Percentiles rank a stretch among this genome's conserved stretches.
These are phyloP conservation scores for Scenedesmus sp. DNA, from an alignment of 163 green algal genomes.

Conservation along the genomic window DNA sequence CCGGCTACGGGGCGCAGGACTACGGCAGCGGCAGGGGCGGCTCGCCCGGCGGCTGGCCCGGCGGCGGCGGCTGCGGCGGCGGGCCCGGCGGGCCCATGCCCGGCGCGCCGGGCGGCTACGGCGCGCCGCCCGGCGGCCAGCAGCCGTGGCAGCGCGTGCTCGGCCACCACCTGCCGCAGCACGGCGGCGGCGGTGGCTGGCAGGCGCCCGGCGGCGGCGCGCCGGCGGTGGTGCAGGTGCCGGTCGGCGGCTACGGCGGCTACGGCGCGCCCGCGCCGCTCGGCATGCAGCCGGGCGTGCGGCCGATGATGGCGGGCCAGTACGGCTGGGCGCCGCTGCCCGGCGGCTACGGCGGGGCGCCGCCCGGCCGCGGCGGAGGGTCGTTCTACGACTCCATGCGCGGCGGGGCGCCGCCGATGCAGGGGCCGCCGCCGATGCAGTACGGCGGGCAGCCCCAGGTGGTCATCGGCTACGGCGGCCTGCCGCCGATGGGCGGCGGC, in stretches of 20 bases:
- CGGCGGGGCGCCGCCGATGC: not conserved
- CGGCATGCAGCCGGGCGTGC: not conserved
- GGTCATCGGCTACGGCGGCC: not conserved
- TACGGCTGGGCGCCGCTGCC: not conserved
- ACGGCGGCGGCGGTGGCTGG: not conserved
- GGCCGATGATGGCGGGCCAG: constrained; percentile 26
- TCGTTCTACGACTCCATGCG: constrained; percentile 42
- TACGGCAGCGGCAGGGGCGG: not conserved
- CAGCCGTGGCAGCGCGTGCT: constrained; percentile 27
- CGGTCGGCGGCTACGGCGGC: not conserved
- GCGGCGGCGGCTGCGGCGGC: not conserved
- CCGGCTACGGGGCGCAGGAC: not conserved
- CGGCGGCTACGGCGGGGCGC: not conserved
- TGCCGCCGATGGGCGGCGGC: not conserved
- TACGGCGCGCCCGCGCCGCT: too few species aligned
- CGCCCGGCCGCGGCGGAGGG: constrained; percentile 1
- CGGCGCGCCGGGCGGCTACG: not conserved
- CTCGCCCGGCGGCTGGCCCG: not conserved
- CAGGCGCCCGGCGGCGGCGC: not conserved
- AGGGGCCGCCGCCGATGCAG: constrained; percentile 3
- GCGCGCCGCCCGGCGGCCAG: not conserved
- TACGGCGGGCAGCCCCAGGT: not conserved
- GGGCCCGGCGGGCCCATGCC: not conserved
- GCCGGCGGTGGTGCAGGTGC: not conserved
- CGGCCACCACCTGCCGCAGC: constrained; percentile 21